Base-by-base conservation (phyloP, 2,329 filamentous ascomycete genomes). In the Zarea fungicola region DNA sequence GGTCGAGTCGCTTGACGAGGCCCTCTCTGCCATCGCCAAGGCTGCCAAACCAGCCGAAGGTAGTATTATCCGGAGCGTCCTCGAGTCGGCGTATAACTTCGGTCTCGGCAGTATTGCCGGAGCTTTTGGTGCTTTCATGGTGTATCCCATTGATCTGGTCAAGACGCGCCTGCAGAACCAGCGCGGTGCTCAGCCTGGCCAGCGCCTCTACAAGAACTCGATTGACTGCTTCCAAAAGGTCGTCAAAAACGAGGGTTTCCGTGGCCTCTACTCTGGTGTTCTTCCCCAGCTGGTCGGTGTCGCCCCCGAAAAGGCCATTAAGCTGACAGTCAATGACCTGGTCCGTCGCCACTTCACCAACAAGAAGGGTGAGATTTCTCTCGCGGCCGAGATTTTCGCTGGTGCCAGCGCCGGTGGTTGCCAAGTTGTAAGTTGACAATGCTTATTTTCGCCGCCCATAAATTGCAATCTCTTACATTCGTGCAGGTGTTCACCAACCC, bases 131-230 rank as follows among this genome's bases (percentile, higher is more conserved):
- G 93, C 93, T 11, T 97, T 99, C 67, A 96, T 99, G 89, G 93
- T 99, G 47, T 99, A 99, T 67, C 93, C 93, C 21, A 97, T 99
- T 63, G 93, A 99, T 73, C 74, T 99, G 53, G 93, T 99, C 67
- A 99, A 99, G 80, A 99, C 93, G 1, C 84, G 93, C 53, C 87
- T 99, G 84, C 93, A 99, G 71, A 99, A 99, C 73, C 93, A 99
- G 75, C 83, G 93, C 57, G 83, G 82, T 44, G 81, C 81, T 5
- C 81, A 85, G 43, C 89, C 91, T 1, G 93, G 93, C 50, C 85
- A 96, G 67, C 77, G 87, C 53, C 72, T 97, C 53, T 99, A 99
- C 74, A 96, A 95, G 71, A 99, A 99, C 76, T 97, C 92, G 40
- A 71, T 96, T 55, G 93, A 99, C 69, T 99, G 93, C 67, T 90